Conservation (phyloP, 345 rosid species). For the Dipteronia sinensis region DNA sequence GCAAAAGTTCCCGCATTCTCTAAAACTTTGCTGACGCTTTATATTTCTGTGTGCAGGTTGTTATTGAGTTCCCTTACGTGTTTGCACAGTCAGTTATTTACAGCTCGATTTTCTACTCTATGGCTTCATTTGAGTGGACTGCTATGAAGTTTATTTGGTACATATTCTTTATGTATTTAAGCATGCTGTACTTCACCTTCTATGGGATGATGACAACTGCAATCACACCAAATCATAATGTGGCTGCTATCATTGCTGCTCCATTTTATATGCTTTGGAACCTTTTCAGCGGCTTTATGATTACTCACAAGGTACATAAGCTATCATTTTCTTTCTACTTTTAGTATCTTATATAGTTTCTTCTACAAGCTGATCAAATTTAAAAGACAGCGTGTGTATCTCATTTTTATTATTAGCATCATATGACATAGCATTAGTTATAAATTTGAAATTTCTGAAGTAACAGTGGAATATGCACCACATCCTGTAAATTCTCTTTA, state of each 20-base stretch:
- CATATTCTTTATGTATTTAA: slow-evolving; percentile 89
- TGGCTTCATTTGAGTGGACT: slow-evolving; percentile 91
- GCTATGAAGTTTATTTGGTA: slow-evolving; percentile 85
- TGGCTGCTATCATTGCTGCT: slow-evolving; percentile 86
- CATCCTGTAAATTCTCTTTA: neutral
- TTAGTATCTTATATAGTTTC: neutral
- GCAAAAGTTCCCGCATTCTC: neutral
- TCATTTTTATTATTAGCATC: neutral
- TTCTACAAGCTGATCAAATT: neutral
- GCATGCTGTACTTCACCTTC: slow-evolving; percentile 85
- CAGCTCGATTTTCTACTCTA: slow-evolving; percentile 78
- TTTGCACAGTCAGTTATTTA: slow-evolving; percentile 74
- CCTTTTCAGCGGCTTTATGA: slow-evolving; percentile 97
- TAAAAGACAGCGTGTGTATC: neutral
- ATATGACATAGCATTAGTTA: neutral
- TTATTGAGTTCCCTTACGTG: slow-evolving; percentile 93
- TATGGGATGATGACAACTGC: slow-evolving; percentile 99
- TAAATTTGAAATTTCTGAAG: neutral
- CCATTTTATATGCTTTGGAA: slow-evolving; percentile 99
- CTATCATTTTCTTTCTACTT: neutral
- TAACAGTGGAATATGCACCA: neutral
- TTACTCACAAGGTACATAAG: slow-evolving; percentile 77
- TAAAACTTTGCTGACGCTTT: neutral
- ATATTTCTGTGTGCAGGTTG: slow-evolving; percentile 54
- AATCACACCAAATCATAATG: slow-evolving; percentile 92